These are phyloP conservation scores for Cryphonectria japonica DNA, from an alignment of 2,329 filamentous ascomycete species.

Conservation along the genomic window DNA sequence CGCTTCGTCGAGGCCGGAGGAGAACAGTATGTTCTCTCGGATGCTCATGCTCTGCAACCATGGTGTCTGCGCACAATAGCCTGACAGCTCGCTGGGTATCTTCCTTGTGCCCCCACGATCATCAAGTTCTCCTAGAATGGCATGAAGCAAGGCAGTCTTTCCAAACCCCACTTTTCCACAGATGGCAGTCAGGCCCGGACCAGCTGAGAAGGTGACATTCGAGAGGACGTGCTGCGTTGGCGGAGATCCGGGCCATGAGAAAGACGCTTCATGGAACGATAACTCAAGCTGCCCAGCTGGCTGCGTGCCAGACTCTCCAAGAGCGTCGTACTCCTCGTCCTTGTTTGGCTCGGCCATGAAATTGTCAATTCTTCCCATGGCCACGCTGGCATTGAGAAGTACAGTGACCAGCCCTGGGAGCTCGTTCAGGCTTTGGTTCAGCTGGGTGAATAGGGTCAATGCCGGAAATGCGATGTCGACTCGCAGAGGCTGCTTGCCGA, in stretches of 20 bases:
- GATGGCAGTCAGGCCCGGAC: constrained; percentile 56
- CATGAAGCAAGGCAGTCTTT: constrained; percentile 64
- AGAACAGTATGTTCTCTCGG: constrained; percentile 67
- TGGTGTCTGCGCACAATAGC: constrained; percentile 63
- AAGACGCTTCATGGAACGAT: constrained; percentile 67
- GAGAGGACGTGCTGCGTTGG: constrained; percentile 52
- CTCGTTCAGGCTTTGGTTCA: constrained; percentile 74
- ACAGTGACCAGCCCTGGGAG: constrained; percentile 76
- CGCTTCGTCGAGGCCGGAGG: constrained; percentile 54
- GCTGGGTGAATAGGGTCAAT: constrained; percentile 75
- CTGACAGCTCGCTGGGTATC: constrained; percentile 54
- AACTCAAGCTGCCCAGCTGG: constrained; percentile 45
- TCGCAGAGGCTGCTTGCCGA: constrained; percentile 68
- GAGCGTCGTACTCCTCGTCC: constrained; percentile 49
- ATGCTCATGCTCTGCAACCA: constrained; percentile 71
- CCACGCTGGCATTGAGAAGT: constrained; percentile 80
- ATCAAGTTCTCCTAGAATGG: constrained; percentile 68
- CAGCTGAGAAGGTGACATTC: constrained; percentile 51
- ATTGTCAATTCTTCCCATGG: constrained; percentile 77
- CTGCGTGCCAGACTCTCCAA: constrained; percentile 22
- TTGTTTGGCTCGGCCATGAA: constrained; percentile 90
- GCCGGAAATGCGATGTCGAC: constrained; percentile 88
- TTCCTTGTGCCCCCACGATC: constrained; percentile 56
- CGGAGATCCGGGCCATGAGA: constrained; percentile 74
- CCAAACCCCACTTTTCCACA: constrained; percentile 64